A percentile compares a stretch with the other conserved stretches of the same genome.
phyloP scores from a whole-genome alignment of 2,329 filamentous ascomycete genomes.

The Immersiporthe knoxdaviesiana region DNA sequence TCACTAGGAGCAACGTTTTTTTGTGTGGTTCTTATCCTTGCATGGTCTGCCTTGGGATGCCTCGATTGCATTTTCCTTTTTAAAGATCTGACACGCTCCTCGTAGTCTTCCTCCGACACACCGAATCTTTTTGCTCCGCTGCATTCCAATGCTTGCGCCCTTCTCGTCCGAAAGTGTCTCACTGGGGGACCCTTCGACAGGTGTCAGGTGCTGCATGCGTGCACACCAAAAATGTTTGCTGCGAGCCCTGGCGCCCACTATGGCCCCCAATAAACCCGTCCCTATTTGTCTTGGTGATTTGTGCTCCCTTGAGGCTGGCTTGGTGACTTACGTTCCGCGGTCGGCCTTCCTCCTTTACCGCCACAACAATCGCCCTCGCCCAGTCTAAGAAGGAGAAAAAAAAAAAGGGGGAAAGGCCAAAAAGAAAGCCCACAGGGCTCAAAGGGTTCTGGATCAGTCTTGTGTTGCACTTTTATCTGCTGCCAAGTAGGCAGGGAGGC shows the following conservation, averaged over 20 bases:
- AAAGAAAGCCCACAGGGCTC: background rate
- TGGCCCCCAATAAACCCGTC: background rate
- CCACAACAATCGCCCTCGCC: background rate
- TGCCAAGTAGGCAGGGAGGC: slow-evolving; percentile 5
- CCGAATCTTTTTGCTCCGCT: background rate
- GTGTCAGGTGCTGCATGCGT: background rate
- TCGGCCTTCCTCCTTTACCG: background rate
- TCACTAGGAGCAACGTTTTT: background rate
- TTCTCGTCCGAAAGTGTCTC: background rate
- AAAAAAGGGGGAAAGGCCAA: too few relatives aligned
- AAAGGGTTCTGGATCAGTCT: background rate
- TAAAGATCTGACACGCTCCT: slow-evolving; percentile 10
- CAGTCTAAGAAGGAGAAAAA: background rate
- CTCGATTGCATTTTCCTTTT: background rate
- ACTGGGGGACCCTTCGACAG: background rate
- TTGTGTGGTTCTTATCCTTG: background rate
- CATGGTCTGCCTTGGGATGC: background rate
- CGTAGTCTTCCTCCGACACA: background rate
- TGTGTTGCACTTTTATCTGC: slow-evolving; percentile 1
- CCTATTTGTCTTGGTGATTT: background rate
- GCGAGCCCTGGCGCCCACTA: background rate
- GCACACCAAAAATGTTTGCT: background rate
- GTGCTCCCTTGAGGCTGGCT: background rate
- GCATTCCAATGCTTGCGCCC: slow-evolving; percentile 8
- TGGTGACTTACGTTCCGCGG: background rate